Base-by-base conservation (phyloP, 352 stramenopile genomes). In the Aphanomyces invadans region DNA sequence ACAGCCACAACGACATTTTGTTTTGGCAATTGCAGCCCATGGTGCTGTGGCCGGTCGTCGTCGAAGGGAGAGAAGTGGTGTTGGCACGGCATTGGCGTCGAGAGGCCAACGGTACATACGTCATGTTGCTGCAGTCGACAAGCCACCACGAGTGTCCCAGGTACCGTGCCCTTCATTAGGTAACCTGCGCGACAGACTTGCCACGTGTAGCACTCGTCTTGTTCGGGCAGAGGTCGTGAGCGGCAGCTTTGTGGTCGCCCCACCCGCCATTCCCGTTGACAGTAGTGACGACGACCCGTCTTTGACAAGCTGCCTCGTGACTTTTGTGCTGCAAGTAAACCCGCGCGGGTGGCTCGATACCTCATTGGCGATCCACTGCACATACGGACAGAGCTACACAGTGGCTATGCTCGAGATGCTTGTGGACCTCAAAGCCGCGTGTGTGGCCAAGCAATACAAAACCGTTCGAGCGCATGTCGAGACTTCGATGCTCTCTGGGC, bases 121-220 rank as follows among this genome's bases (percentile, higher is more conserved):
- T 92, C 65, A 81, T 94, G 57, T 92, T 83, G 64, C 89, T 91
- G 65, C 85, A 94, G 73, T 94, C 85, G n/a, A 90, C 81, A 17
- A 81, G 78, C 0, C 80, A 94, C 62, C 5, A 63, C 1, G 69
- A 83, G 4, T 91, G 80, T 42, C 84, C 81, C 32, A 33, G 26
- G 0, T 28, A 68, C 0, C 70, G 39, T 5, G 64, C 53, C 28
- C 5, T 21, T 19, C 39, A 57, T 4, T 10, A 9, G 21, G 25
- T 11, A 60, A 60, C 21, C n/a, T 57, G 39, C 19, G 3, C 23
- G 12, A 17, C 45, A 2, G 3, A 4, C 25, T 19, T 11, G 9
- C 36, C 21, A 29, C 23, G 4, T 26, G 26, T 49, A 63, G 54
- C 10, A 70, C 64, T 1, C 69, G 69, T 7, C 68, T 74, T 17